Evolutionary conservation across 2,329 filamentous ascomycete genomes (phyloP).

Genomic region (Pseudogymnoascus sp.): DNA sequence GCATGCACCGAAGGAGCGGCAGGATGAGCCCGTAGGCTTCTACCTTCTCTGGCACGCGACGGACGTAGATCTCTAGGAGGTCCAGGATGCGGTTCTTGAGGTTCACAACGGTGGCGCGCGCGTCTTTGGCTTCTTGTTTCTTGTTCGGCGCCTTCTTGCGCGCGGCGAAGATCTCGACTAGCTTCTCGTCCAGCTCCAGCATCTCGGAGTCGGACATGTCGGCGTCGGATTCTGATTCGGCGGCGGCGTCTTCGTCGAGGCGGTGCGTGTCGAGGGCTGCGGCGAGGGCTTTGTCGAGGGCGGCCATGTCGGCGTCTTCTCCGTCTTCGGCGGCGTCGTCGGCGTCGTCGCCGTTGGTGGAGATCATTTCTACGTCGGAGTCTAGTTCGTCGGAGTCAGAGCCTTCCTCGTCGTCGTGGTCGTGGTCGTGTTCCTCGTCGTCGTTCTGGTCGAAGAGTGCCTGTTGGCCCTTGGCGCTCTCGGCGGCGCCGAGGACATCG

Average conservation of each 20-base stretch:
- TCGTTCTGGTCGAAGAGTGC: slow-evolving; percentile 72
- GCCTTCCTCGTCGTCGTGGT: slow-evolving; percentile 34
- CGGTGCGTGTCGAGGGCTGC: slow-evolving; percentile 67
- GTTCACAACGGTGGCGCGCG: slow-evolving; percentile 80
- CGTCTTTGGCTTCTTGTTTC: slow-evolving; percentile 79
- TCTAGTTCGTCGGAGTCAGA: slow-evolving; percentile 29
- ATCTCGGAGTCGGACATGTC: slow-evolving; percentile 97
- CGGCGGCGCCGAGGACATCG: slow-evolving; percentile 67
- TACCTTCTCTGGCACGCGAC: slow-evolving; percentile 62
- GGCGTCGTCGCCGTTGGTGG: slow-evolving; percentile 37
- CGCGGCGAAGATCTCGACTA: slow-evolving; percentile 78
- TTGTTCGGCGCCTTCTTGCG: slow-evolving; percentile 57
- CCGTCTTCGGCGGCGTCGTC: slow-evolving; percentile 34
- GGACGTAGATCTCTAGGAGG: slow-evolving; percentile 75
- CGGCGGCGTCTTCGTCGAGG: slow-evolving; percentile 50
- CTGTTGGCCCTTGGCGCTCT: slow-evolving; percentile 75
- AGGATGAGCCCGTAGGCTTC: slow-evolving; percentile 63
- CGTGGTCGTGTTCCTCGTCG: slow-evolving; percentile 43
- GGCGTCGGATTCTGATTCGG: slow-evolving; percentile 45
- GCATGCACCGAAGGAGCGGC: slow-evolving; percentile 67
- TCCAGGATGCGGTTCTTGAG: slow-evolving; percentile 95
- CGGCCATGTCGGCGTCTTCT: slow-evolving; percentile 34
- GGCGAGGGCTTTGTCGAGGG: slow-evolving; percentile 63
- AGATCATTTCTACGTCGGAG: slow-evolving; percentile 44
- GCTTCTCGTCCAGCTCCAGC: slow-evolving; percentile 76